Evolutionary conservation across 2,329 filamentous ascomycete genomes (phyloP), one percentile per base, ranked within the genome.

Genomic region (Fonsecaea monophora): DNA sequence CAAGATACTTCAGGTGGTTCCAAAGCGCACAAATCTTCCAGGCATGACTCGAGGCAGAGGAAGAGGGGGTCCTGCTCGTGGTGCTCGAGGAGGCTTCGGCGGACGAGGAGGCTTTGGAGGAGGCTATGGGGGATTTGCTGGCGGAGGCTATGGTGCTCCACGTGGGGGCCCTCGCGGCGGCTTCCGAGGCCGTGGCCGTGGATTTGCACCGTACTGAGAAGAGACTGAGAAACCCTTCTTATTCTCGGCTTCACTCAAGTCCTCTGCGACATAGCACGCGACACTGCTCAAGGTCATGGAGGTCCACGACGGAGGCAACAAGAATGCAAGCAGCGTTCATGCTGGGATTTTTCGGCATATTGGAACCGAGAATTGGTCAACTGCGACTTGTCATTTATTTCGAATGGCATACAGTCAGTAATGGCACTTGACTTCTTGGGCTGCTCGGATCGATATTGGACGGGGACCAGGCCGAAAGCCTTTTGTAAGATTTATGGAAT

Each of bases 1-100:
- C 76, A 60, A 76, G 62, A 60, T 40, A 32, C 8, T 38, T 42
- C 68, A 92, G 90, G 90, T 92, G 65, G 88, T 90, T 25, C 94
- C 95, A 38, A 99, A 99, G 84, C 91, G 95, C 69, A 99, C 95
- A 73, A 99, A 99, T 78, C 84, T 99, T 61, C 95, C 95, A 1
- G 95, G 95, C 68, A 94, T 99, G 92, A 90, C 87, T 73, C 89
- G 94, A 70, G 82, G 83, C 34, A 85, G 92, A 60, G 88, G 86
- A 34, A 79, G 80, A 48, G 71, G 83, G 38, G 73, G 72, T 18
- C 67, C 72, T 34, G 80, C 86, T 71, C 76, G 81, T 64, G 87
- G 87, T 60, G 91, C 90, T 75, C 82, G 85, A 68, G 85, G 85
- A 64, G 83, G 82, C 15, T 83, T 82, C 75, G 84, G 89, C 66